phyloP scores from a whole-genome alignment of 2,329 filamentous ascomycete genomes.

The Xylariaceae sp. region DNA sequence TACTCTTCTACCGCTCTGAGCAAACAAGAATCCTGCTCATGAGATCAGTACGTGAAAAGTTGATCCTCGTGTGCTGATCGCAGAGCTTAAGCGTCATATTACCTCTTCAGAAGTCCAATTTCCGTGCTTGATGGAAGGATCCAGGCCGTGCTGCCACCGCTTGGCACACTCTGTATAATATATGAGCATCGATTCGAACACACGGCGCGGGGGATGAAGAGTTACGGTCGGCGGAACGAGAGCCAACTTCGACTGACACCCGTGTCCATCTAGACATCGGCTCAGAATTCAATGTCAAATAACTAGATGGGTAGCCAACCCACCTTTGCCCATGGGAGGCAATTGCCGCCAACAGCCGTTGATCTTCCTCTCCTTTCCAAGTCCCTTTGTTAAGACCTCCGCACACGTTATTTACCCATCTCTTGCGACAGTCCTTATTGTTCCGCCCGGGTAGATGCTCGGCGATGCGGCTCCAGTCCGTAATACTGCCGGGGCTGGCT shows the following conservation, averaged over 20 bases:
- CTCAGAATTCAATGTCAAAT: background rate
- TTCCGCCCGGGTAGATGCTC: slow-evolving; percentile 32
- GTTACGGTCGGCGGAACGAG: slow-evolving; percentile 23
- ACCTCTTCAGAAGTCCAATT: slow-evolving; percentile 14
- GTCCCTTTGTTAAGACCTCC: slow-evolving; percentile 35
- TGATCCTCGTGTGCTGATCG: no score
- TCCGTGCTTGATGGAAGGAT: slow-evolving; percentile 31
- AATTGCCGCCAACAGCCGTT: slow-evolving; percentile 26
- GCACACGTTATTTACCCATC: slow-evolving; percentile 34
- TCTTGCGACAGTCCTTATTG: slow-evolving; percentile 41
- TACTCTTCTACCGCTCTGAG: slow-evolving; percentile 7
- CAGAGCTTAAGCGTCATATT: background rate
- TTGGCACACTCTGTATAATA: slow-evolving; percentile 35
- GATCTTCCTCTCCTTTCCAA: slow-evolving; percentile 19
- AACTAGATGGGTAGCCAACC: background rate
- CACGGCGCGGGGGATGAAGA: background rate
- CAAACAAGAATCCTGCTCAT: slow-evolving; percentile 10
- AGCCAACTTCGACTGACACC: slow-evolving; percentile 32
- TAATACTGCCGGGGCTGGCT: slow-evolving; percentile 2
- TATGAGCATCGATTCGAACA: background rate
- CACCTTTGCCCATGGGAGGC: slow-evolving; percentile 31
- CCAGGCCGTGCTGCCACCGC: slow-evolving; percentile 38
- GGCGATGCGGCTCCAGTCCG: slow-evolving; percentile 32
- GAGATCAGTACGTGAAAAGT: background rate
- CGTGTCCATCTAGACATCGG: slow-evolving; percentile 30